Conservation (phyloP, 371 early-diverging fungal genomes). For the Coemansia sp. region DNA sequence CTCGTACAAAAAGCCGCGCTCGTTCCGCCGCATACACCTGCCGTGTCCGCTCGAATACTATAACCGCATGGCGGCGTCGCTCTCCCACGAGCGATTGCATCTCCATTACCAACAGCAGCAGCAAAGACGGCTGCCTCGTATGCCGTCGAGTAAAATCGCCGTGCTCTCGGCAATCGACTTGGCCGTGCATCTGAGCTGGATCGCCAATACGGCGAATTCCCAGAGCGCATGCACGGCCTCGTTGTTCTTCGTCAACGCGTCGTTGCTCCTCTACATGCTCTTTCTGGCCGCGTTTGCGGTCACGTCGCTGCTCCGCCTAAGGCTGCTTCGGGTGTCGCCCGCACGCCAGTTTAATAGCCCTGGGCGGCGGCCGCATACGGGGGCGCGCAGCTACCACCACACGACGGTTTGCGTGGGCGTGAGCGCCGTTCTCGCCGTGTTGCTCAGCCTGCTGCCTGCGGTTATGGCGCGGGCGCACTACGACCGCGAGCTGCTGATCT, state of each 20-base stretch:
- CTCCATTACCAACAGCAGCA: not conserved
- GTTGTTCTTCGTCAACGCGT: conserved; percentile 38
- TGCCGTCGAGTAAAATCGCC: conserved; percentile 41
- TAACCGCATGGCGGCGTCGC: conserved; percentile 14
- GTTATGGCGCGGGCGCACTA: conserved; percentile 26
- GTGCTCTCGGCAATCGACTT: conserved; percentile 35
- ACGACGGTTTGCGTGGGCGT: not conserved
- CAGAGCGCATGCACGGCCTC: conserved; percentile 15
- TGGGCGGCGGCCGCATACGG: not conserved
- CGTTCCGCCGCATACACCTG: conserved; percentile 12
- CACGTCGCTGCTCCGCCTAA: conserved; percentile 36
- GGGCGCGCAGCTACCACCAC: not conserved
- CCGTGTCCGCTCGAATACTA: conserved; percentile 19
- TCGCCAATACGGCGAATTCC: conserved; percentile 23
- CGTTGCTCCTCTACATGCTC: conserved; percentile 37
- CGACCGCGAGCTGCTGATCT: conserved; percentile 14
- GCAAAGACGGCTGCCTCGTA: conserved; percentile 16
- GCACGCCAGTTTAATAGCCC: not conserved
- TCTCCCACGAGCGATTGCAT: conserved; percentile 12
- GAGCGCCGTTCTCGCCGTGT: conserved; percentile 7
- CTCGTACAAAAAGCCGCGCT: conserved; percentile 5
- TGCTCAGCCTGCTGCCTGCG: conserved; percentile 35
- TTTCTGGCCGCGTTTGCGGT: conserved; percentile 31
- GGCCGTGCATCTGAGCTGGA: conserved; percentile 34
- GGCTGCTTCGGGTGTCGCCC: not conserved